Evolutionary conservation across 495 filamentous ascomycete genomes (phyloP), one percentile per base, ranked within the genome.

Genomic region (Penicillium angulare): DNA sequence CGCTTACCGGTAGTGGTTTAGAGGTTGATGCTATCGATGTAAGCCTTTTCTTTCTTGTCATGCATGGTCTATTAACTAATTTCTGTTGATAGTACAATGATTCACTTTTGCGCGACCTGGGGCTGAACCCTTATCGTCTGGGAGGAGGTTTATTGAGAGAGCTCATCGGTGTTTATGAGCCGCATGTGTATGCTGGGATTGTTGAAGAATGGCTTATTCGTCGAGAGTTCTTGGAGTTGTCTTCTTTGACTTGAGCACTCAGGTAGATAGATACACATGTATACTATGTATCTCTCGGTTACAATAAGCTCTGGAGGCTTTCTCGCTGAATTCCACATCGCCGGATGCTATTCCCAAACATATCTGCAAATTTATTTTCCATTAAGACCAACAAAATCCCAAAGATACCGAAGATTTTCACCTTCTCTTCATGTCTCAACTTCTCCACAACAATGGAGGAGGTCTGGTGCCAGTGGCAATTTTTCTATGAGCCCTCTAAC

Each of bases 1-100:
- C 52, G 7, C 24, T 69, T 39, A 67, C 64, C 0, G 62, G 60
- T 0, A 54, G 41, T 42, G 60, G 62, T 2, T 50, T 68, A 10
- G 52, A 57, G 34, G 55, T 66, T 1, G 65, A 66, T 48, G 56
- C 66, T 8, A 61, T 69, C n/a, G 49, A 64, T 42, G 65, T 66
- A 50, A 40, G 59, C 52, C 1, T 7, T 13, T 12, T 1, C 5
- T 34, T 16, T 5, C 7, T 13, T 23, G 24, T 10, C 6, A 7
- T 10, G 26, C 2, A n/a, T n/a, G n/a, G n/a, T n/a, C 16, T 38
- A 3, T 6, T 24, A n/a, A 38, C 26, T 26, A 12, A 39, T 1
- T 27, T 2, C 5, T 42, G 18, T 5, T 31, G 3, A 29, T 22
- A 68, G 64, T 69, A 68, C 21, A 69, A 69, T 16, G 66, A 69